Base-by-base conservation (phyloP, 257 asterid genomes). In the Datura wrightii region DNA sequence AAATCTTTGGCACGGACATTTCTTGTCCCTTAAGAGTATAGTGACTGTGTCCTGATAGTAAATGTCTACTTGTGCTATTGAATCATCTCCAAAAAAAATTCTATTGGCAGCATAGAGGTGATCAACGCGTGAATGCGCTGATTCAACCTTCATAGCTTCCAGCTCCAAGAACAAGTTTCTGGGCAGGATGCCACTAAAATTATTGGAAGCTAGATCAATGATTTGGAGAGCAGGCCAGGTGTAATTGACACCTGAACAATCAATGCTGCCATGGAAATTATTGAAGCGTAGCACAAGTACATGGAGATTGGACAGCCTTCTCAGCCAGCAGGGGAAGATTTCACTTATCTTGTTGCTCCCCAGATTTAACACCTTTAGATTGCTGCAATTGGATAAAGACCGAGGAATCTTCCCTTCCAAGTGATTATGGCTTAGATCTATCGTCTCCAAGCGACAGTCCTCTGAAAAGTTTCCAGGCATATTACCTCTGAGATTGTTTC, bases 141-240 rank as follows among this genome's bases (percentile, higher is more conserved):
- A 34, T 10, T 59, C 84, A 13, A 52, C 79, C 59, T n/a, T 63
- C 93, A 94, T 90, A 56, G 93, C 92, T 24, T 39, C 72, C 89
- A 93, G 90, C 39, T 83, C 88, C 56, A 84, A 39, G 79, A 91
- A 88, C 76, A 85, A 85, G 4, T 6, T 6, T 10, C 91, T 85
- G 59, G 78, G 46, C 18, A 94, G 63, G 63, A 36, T 2, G 1
- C 97, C 95, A 11, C 18, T 83, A 88, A 94, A 94, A 55, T 86
- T 84, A 74, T 92, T 94, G 79, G 66, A 90, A 52, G 97, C 89
- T 55, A 92, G 13, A 62, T 92, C 94, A 13, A 93, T 86, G 85
- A 94, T 90, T 85, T 92, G 95, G 83, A 94, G 94, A 88, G 90
- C 86, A 15, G 89, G 85, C 98, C 95, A 94, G 86, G 86, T 87